Percentiles rank a stretch among this genome's conserved stretches.
phyloP scores from a whole-genome alignment of 106 monocot genomes.

The Cymbidium sinense region DNA sequence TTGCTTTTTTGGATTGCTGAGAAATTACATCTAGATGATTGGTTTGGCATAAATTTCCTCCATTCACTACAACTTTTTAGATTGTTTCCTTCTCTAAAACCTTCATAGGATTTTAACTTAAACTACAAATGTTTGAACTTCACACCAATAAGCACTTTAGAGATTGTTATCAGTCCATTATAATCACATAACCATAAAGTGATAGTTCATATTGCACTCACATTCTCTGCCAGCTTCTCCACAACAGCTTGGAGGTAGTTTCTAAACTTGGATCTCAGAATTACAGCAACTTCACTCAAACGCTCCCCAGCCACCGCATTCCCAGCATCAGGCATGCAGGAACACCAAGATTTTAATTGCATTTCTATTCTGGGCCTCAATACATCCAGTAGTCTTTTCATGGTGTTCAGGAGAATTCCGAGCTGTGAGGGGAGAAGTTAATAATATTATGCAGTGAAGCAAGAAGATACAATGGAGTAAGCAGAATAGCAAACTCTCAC shows the following conservation, averaged over 20 bases:
- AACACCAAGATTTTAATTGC: conserved; percentile 86
- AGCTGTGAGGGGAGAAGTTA: conserved; percentile 26
- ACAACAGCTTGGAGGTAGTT: conserved; percentile 92
- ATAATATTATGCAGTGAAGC: neutral
- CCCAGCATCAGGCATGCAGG: conserved; percentile 78
- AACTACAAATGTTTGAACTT: neutral
- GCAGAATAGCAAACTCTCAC: conserved; percentile 20
- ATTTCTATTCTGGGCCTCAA: conserved; percentile 67
- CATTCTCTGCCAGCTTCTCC: conserved; percentile 90
- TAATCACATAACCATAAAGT: neutral
- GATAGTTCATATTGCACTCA: conserved; percentile 27
- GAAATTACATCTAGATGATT: no score
- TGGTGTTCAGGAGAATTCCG: conserved; percentile 84
- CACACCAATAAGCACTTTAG: neutral
- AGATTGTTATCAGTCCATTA: neutral
- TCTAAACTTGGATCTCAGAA: conserved; percentile 87
- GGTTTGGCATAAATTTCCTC: no score
- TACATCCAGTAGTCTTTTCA: conserved; percentile 93
- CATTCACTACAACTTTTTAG: no score
- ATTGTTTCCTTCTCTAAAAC: no score
- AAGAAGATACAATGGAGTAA: neutral
- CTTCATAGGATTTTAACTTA: no score
- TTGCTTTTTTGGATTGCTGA: no score
- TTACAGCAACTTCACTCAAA: conserved; percentile 81
- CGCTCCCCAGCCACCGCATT: conserved; percentile 59